These are phyloP conservation scores for Dryadomyces quercivorus DNA, from an alignment of 2,329 filamentous ascomycete species.

Conservation along the genomic window DNA sequence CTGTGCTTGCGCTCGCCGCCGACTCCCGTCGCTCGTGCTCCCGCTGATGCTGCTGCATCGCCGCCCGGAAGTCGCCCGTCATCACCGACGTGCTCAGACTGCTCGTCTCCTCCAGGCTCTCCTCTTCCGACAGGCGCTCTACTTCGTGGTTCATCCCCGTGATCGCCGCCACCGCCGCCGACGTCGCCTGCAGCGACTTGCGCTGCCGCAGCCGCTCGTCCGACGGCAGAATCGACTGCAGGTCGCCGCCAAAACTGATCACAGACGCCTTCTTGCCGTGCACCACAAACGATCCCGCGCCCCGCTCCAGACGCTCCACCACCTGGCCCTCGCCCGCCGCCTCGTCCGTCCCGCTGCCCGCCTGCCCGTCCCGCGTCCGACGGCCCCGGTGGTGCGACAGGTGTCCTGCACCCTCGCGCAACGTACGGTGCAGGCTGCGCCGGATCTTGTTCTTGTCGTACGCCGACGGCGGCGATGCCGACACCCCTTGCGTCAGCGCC, in stretches of 20 bases:
- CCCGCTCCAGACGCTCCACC: slow-evolving; percentile 64
- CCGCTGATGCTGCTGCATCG: slow-evolving; percentile 29
- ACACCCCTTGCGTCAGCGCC: slow-evolving; percentile 18
- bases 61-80: slow-evolving; percentile 35
- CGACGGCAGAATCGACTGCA: slow-evolving; percentile 57
- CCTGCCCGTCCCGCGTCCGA: slow-evolving; percentile 62
- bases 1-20: slow-evolving; percentile 51
- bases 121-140: slow-evolving; percentile 4
- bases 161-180: slow-evolving; percentile 22
- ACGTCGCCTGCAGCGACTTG: slow-evolving; percentile 30
- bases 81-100: background rate
- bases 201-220: slow-evolving; percentile 60
- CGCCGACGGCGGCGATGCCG: slow-evolving; percentile 17
- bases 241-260: slow-evolving; percentile 89
- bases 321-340: slow-evolving; percentile 43
- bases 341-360: slow-evolving; percentile 43
- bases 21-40: slow-evolving; percentile 44
- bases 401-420: slow-evolving; percentile 65
- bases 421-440: slow-evolving; percentile 77
- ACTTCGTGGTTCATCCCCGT: slow-evolving; percentile 22
- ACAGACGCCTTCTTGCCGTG: slow-evolving; percentile 97
- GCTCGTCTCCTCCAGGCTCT: background rate
- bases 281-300: slow-evolving; percentile 82
- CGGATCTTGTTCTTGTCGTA: slow-evolving; percentile 57
- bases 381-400: slow-evolving; percentile 58